Conservation (phyloP, 1,284 basidiomycete species). For the Peniophora sp. region DNA sequence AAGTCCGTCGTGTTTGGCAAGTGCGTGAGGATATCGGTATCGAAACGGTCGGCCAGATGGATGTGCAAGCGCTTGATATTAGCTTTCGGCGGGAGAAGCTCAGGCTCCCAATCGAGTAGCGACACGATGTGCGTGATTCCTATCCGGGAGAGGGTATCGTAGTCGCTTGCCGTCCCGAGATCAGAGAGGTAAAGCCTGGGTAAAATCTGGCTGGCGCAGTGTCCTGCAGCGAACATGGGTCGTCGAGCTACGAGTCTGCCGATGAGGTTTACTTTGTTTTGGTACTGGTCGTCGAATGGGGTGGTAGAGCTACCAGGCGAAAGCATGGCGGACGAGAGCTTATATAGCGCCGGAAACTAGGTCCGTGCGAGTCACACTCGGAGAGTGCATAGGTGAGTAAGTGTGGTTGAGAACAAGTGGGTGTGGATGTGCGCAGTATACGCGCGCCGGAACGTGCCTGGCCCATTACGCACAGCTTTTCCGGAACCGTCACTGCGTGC, state of each 20-base stretch:
- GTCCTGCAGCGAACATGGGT: conserved; percentile 6
- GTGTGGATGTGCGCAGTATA: too few relatives aligned
- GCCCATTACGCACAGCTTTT: too few relatives aligned
- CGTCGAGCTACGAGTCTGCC: not conserved
- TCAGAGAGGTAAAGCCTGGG: conserved; percentile 63
- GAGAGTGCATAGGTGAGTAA: too few relatives aligned
- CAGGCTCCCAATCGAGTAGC: conserved; percentile 29
- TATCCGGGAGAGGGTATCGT: conserved; percentile 31
- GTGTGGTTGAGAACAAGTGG: too few relatives aligned
- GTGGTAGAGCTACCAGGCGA: too few relatives aligned
- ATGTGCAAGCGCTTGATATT: conserved; percentile 22
- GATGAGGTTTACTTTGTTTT: not conserved
- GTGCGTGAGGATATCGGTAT: conserved; percentile 23
- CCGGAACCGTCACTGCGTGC: too few relatives aligned
- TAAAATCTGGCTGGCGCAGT: conserved; percentile 39
- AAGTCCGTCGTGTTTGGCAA: conserved; percentile 29
- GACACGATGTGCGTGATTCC: conserved; percentile 34
- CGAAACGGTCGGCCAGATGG: conserved; percentile 21
- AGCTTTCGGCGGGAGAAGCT: conserved; percentile 21
- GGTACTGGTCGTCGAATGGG: not conserved
- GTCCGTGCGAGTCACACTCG: too few relatives aligned
- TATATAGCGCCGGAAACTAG: too few relatives aligned
- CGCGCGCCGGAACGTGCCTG: too few relatives aligned
- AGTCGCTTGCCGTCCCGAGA: conserved; percentile 42
- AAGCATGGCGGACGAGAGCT: too few relatives aligned